Conservation (phyloP, 2,329 filamentous ascomycete species). For the Aphanocladium album region DNA sequence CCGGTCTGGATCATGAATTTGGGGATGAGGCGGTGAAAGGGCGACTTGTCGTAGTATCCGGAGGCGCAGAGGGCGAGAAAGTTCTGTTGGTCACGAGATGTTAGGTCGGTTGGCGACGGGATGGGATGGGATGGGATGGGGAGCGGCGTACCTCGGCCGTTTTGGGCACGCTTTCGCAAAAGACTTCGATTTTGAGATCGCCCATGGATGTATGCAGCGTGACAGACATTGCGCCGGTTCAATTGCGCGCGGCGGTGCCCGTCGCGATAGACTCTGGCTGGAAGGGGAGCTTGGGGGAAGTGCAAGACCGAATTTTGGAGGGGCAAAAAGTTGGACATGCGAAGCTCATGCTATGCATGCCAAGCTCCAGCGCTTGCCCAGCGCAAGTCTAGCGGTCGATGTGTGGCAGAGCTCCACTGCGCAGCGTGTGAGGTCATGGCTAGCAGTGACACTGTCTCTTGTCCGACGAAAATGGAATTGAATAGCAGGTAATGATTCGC, state of each 20-base stretch:
- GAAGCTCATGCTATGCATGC: background rate
- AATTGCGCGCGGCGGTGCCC: background rate
- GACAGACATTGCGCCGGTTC: constrained; percentile 48
- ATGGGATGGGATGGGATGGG: background rate
- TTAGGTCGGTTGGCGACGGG: constrained; percentile 9
- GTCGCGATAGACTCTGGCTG: background rate
- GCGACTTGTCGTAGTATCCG: constrained; percentile 67
- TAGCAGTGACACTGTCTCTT: too few species aligned
- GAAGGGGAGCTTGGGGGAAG: background rate
- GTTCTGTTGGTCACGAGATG: constrained; percentile 49
- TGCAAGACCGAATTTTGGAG: background rate
- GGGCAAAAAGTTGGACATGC: background rate
- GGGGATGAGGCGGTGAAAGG: constrained; percentile 76
- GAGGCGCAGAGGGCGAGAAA: constrained; percentile 83
- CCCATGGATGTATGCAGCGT: constrained; percentile 83
- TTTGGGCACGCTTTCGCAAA: constrained; percentile 90
- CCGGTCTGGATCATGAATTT: constrained; percentile 78
- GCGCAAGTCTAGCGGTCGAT: background rate
- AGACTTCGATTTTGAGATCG: constrained; percentile 91
- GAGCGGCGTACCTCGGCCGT: constrained; percentile 65
- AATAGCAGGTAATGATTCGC: too few species aligned
- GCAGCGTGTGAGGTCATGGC: too few species aligned
- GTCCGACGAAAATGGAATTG: too few species aligned
- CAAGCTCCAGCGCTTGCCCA: background rate
- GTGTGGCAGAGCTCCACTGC: background rate